Evolutionary conservation across 2,329 filamentous ascomycete genomes (phyloP).

Genomic region (Trichoderma atrobrunneum): DNA sequence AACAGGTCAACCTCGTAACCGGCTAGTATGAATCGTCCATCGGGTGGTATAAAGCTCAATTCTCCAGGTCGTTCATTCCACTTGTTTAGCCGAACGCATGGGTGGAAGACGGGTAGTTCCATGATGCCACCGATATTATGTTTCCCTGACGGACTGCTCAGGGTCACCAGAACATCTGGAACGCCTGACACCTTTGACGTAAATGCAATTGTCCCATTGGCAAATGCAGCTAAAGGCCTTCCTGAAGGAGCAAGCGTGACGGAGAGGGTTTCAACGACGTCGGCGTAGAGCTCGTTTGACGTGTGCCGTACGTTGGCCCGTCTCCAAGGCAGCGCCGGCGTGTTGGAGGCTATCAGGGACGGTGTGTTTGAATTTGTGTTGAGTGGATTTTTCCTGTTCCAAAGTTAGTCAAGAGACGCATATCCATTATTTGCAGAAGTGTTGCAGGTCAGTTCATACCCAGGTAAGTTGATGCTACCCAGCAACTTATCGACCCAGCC

Average conservation of each 20-base stretch:
- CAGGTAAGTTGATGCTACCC: slow-evolving; percentile 80
- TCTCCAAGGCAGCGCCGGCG: slow-evolving; percentile 75
- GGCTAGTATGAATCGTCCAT: slow-evolving; percentile 88
- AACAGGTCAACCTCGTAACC: slow-evolving; percentile 93
- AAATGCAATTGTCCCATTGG: slow-evolving; percentile 90
- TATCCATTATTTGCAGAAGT: not conserved
- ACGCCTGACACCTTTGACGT: slow-evolving; percentile 93
- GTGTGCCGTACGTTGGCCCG: slow-evolving; percentile 90
- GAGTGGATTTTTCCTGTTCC: slow-evolving; percentile 42
- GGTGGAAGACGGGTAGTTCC: slow-evolving; percentile 91
- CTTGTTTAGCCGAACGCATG: slow-evolving; percentile 83
- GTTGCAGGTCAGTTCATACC: slow-evolving; percentile 43
- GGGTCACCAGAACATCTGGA: slow-evolving; percentile 78
- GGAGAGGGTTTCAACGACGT: slow-evolving; percentile 84
- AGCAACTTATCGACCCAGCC: slow-evolving; percentile 86
- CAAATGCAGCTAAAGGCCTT: slow-evolving; percentile 78
- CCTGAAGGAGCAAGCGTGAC: slow-evolving; percentile 91
- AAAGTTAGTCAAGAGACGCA: not conserved
- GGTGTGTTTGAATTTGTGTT: slow-evolving; percentile 36
- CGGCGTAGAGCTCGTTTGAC: slow-evolving; percentile 95
- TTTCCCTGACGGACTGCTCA: slow-evolving; percentile 78
- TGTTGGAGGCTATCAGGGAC: slow-evolving; percentile 44
- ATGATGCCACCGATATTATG: slow-evolving; percentile 72
- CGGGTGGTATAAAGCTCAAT: slow-evolving; percentile 92
- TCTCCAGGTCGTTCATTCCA: slow-evolving; percentile 90